These are phyloP conservation scores for Kalmusia sp. DNA, from an alignment of 2,329 filamentous ascomycete species.

Conservation along the genomic window DNA sequence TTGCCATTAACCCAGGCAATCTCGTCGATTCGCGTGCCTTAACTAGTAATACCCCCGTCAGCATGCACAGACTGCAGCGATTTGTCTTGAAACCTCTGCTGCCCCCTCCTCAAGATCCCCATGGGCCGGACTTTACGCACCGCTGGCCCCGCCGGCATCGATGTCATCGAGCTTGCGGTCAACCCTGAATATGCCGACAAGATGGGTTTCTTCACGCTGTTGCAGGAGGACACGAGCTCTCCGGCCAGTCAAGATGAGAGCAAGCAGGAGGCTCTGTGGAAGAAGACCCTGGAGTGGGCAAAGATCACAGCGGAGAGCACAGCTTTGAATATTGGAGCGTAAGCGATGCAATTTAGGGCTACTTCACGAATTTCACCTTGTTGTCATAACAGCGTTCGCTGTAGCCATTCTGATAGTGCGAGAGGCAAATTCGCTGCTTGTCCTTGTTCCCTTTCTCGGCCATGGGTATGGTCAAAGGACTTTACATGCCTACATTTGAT, in stretches of 20 bases:
- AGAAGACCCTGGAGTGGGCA: slow-evolving; percentile 40
- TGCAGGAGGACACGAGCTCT: slow-evolving; percentile 34
- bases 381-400: too few species aligned
- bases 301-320: not conserved
- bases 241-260: slow-evolving; percentile 34
- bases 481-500: too few species aligned
- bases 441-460: too few species aligned
- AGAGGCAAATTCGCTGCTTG: too few species aligned
- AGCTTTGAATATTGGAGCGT: too few species aligned
- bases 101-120: slow-evolving; percentile 25
- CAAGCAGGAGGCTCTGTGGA: slow-evolving; percentile 42
- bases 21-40: slow-evolving; percentile 45
- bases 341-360: too few species aligned
- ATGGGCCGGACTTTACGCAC: slow-evolving; percentile 39
- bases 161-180: slow-evolving; percentile 30
- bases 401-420: too few species aligned
- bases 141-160: slow-evolving; percentile 31
- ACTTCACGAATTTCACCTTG: too few species aligned
- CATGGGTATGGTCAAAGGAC: too few species aligned
- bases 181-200: slow-evolving; percentile 26
- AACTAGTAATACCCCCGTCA: not conserved
- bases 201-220: slow-evolving; percentile 41
- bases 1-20: slow-evolving; percentile 41
- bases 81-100: slow-evolving; percentile 5
- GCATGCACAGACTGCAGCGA: not conserved